Percentiles rank a stretch among this genome's conserved stretches.
These are phyloP conservation scores for Dicorynia guianensis DNA, from an alignment of 306 rosid genomes.

Conservation along the genomic window DNA sequence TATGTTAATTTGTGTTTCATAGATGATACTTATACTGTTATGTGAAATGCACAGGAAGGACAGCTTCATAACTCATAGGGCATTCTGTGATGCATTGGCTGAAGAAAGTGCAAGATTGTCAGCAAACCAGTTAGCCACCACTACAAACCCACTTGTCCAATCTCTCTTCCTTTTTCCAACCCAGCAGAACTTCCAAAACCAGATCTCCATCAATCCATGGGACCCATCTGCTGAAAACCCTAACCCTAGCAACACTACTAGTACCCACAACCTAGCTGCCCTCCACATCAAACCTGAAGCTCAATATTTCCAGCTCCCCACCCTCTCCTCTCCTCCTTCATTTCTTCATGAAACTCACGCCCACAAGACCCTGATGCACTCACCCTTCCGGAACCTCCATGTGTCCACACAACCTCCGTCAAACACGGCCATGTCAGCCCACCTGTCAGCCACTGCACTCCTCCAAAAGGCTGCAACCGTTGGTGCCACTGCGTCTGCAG, in stretches of 20 bases:
- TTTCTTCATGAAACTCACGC: constrained; percentile 43
- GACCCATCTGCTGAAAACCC: constrained; percentile 71
- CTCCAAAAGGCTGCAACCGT: constrained; percentile 89
- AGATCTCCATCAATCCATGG: constrained; percentile 53
- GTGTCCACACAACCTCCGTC: constrained; percentile 43
- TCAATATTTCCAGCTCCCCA: constrained; percentile 43
- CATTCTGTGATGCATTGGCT: constrained; percentile 95
- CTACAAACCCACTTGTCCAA: constrained; percentile 43
- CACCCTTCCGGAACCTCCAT: constrained; percentile 58
- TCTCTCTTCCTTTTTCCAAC: constrained; percentile 67
- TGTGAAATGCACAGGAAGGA: constrained; percentile 76
- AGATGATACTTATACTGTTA: too few relatives aligned
- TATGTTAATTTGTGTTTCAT: too few relatives aligned
- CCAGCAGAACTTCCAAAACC: constrained; percentile 47
- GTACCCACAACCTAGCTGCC: not conserved
- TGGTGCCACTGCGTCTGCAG: constrained; percentile 47
- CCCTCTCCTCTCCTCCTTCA: constrained; percentile 28
- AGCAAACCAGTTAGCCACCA: constrained; percentile 55
- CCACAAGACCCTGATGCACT: constrained; percentile 43
- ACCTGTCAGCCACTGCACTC: constrained; percentile 90
- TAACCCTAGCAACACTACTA: constrained; percentile 60
- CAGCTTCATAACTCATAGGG: constrained; percentile 95
- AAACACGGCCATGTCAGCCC: constrained; percentile 58
- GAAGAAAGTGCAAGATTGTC: constrained; percentile 87
- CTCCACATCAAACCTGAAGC: constrained; percentile 58